Base-by-base conservation (phyloP, 106 monocot species). In the Dioscorea dumetorum region DNA sequence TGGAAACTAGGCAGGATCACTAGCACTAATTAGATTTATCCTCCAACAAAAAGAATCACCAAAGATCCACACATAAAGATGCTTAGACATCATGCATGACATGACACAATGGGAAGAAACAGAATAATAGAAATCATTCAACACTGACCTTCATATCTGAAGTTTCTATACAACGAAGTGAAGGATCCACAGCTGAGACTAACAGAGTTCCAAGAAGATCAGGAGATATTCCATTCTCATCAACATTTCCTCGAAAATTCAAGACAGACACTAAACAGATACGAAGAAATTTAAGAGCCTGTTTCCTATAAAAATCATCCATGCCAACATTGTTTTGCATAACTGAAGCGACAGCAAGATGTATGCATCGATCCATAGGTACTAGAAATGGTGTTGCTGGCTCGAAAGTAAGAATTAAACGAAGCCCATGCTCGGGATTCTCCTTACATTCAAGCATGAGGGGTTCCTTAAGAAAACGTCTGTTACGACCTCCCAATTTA, bases 391-490 rank as follows among this genome's bases (percentile, higher is more conserved):
- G 99, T 51, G 99, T 99, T 23, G 89, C 77, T 58, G 99, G 99
- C 64, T 90, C 93, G 79, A 99, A 99, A 49, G 99, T 99, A 33
- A 99, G 85, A 78, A 99, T 93, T 49, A 99, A 75, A 28, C 99
- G 99, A 68, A 99, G 87, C 15, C 99, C 99, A 66, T 99, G 93
- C 67, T 99, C 99, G 62, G 99, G 99, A 58, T 93, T 99, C 73
- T 99, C 99, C 70, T 99, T 99, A 79, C 90, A 99, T 49, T 99
- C 99, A 51, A 99, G 81, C 66, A 76, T 50, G 63, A 99, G 90
- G 2, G 99, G 99, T 28, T 99, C 99, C 61, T 87, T 93, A 19
- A 99, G 79, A 77, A 99, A 99, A 31, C 99, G 82, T 63, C 99
- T 84, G 61, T 99, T 99, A n/a, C 99, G 78, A 62, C 99, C 99